Evolutionary conservation across 2,329 filamentous ascomycete species (phyloP), one percentile per base, ranked within the genome.

Genomic region (Rhinocladiella similis): DNA sequence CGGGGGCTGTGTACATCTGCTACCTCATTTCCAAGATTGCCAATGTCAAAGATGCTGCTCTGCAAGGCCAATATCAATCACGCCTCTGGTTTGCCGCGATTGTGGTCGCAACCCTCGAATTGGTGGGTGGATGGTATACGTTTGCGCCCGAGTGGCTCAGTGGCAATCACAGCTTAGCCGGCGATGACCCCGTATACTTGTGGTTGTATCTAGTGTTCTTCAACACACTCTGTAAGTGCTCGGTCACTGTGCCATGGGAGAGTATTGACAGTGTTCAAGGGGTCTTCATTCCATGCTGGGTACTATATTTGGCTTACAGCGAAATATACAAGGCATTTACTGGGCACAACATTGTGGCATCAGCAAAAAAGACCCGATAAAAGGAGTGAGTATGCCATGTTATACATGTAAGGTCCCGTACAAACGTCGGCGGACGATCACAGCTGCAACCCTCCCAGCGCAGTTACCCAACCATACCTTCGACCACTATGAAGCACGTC

Each of bases 141-240:
- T 87, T 87, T 69, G 80, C 78, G 39, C 84, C 84, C 33, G 84
- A 87, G 67, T 87, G 83, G 84, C 68, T 87, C 62, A 82, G 76
- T 2, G 83, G 81, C 0, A 81, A 74, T 46, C 72, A 78, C 14
- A 82, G 82, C 64, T 70, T 87, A 53, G 80, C 83, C 59, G 83
- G 80, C 0, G 76, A 75, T 27, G 83, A 85, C 60, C 82, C 78
- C 61, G 83, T 87, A 69, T 86, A 84, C 65, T 67, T 83, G 67
- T 86, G 83, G 81, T 70, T 87, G 10, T 87, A 87, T 64, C 69
- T 87, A 60, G 70, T 81, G 57, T 85, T 86, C 69, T 87, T 87
- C 72, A 87, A 87, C 65, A 80, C 75, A 16, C 70, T 87, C 3
- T 86, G 83, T 41, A 41, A 16, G 38, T 41, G 38, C 16, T 19